Evolutionary conservation across 23 red algal genomes (phyloP), one percentile per base, ranked within the genome.

Genomic region (Chondrus crispus): DNA sequence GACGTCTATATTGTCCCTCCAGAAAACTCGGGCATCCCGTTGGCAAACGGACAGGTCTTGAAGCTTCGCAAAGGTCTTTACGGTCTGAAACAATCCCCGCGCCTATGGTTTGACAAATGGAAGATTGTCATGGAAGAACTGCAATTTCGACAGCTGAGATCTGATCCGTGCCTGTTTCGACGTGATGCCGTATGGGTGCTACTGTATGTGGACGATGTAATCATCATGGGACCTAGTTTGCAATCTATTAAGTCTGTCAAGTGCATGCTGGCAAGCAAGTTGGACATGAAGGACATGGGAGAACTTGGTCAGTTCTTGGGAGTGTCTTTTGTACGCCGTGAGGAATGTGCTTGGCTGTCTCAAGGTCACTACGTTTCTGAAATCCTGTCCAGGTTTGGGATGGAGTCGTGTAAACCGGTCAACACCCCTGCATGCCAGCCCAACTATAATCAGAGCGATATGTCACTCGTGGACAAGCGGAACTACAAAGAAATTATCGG

Each of bases 131-230:
- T 80, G 74, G 5, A 32, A 2, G 39, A 80, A 7, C 14, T 80
- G 46, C 37, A 28, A 32, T 80, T 80, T 50, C 14, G 10, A 11
- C 9, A 24, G 2, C 38, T 29, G 46, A 36, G 51, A n/a, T 46
- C 19, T 18, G 74, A 80, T 40, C 46, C 51, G 18, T 54, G 74
- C 18, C 9, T 80, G 12, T 80, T 45, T 14, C 3, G 51, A 24
- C 33, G 44, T 35, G 44, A 54, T 10, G 24, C 33, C 16, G 20
- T 29, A 50, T 80, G 74, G 46, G 3, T 80, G 2, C 8, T 80
- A 50, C 51, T 28, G 4, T 80, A 80, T 80, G 74, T 80, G 6
- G 74, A 52, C 57, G 74, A 80, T 45, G 57, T 80, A 36, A 80
- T 80, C 46, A 80, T 54, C 46, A 80, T 53, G 18, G 51, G 46